These are phyloP conservation scores for Puya raimondii DNA, from an alignment of 176 grass and related monocot genomes.

Conservation along the genomic window DNA sequence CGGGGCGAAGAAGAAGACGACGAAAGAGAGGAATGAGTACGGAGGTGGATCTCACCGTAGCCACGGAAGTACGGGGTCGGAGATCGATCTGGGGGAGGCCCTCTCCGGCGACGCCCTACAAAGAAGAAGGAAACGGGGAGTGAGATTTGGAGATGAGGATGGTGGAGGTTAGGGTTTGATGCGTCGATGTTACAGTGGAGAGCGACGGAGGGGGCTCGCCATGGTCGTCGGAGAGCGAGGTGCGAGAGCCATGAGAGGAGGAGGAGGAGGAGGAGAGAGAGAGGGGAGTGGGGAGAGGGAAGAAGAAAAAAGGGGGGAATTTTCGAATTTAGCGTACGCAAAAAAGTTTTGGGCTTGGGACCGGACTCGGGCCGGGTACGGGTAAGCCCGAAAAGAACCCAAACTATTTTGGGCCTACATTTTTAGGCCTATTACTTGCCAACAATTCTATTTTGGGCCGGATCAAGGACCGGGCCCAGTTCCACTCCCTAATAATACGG, in stretches of 20 bases:
- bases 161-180: neutral
- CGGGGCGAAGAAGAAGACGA: too few species aligned
- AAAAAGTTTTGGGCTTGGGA: neutral
- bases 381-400: too few species aligned
- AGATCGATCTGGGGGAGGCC: neutral
- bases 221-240: slow-evolving; percentile 22
- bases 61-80: slow-evolving; percentile 65
- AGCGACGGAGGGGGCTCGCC: slow-evolving; percentile 23
- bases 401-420: too few species aligned
- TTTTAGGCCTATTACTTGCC: too few species aligned
- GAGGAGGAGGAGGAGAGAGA: neutral
- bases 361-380: neutral
- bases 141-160: slow-evolving; percentile 1
- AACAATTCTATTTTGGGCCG: too few species aligned
- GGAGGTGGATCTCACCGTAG: slow-evolving; percentile 34
- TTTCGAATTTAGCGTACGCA: slow-evolving; percentile 9
- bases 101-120: slow-evolving; percentile 4
- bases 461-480: too few species aligned
- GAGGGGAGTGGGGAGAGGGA: neutral
- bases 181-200: slow-evolving; percentile 7
- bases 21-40: neutral
- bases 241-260: slow-evolving; percentile 27
- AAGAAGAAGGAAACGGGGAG: neutral
- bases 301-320: neutral
- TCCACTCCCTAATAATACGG: too few species aligned